Base-by-base conservation (phyloP, 768 basidiomycete species). In the Mycena maculata region DNA sequence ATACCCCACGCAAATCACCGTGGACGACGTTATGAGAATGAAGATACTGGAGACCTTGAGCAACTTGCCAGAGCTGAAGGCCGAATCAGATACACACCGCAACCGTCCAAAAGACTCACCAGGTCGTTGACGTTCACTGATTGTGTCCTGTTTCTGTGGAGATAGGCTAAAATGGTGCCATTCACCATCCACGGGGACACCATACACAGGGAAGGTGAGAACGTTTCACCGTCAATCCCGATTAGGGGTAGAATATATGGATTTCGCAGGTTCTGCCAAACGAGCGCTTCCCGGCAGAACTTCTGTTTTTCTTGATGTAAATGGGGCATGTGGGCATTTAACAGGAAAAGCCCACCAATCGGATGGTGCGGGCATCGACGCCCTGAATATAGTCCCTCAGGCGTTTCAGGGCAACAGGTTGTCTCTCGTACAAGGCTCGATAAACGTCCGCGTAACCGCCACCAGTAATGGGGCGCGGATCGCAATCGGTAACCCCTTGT, bases 101-200 rank as follows among this genome's bases (percentile, higher is more conserved):
- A 16, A 47, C 23, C 30, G 50, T 48, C 33, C 41, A 36, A 18
- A 4, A 49, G 31, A 49, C 64, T 20, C 1, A 66, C 64, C 59
- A 64, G 50, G 72, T 71, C 42, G 67, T 75, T 65, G 38, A 76
- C 70, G 41, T 73, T 68, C 1, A n/a, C n/a, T n/a, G n/a, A n/a
- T n/a, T 56, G 56, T 7, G 49, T 63, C 10, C 73, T 72, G 41
- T 74, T 63, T 6, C 66, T 50, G 23, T 69, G 63, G 36, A 75
- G 61, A 64, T 73, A 72, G 25, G 69, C 65, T 1, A 72, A 20
- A 28, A 78, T 67, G 20, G 73, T 76, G 6, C 77, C 75, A 45
- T 75, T 64, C 22, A 63, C 62, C 76, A 78, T 76, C 76, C 76
- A 77, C 12, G 76, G 77, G 9, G 76, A 76, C 25, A 76, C 76